These are phyloP conservation scores for Neurospora sp. DNA, from an alignment of 495 filamentous ascomycete species.

Conservation along the genomic window DNA sequence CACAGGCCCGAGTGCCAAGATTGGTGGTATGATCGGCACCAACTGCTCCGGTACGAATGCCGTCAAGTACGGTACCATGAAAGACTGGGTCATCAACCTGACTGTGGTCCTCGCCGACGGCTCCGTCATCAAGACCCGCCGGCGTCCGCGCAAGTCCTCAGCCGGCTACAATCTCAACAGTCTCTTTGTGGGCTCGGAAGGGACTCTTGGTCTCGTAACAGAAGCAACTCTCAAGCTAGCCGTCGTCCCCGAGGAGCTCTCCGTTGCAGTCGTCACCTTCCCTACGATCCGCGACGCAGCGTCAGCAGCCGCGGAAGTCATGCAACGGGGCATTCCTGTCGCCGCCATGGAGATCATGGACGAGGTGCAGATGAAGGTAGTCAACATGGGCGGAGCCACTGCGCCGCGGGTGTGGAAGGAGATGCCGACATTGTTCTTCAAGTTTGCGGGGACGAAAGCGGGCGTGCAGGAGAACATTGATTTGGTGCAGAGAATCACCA, in stretches of 20 bases:
- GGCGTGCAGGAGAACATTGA: conserved; percentile 60
- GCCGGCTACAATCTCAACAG: conserved; percentile 74
- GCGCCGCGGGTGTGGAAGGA: conserved; percentile 62
- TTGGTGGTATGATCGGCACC: conserved; percentile 70
- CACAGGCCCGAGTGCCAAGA: conserved; percentile 49
- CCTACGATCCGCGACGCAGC: conserved; percentile 64
- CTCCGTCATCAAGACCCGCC: conserved; percentile 65
- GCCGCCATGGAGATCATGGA: conserved; percentile 80
- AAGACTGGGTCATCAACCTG: conserved; percentile 75
- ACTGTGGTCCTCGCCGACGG: conserved; percentile 75
- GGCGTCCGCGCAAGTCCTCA: conserved; percentile 65
- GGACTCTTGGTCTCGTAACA: conserved; percentile 68
- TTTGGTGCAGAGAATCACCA: conserved; percentile 55
- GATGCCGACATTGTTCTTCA: conserved; percentile 73
- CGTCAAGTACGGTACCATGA: conserved; percentile 76
- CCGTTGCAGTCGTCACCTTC: conserved; percentile 69
- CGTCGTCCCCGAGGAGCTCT: conserved; percentile 59
- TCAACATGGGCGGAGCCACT: conserved; percentile 63
- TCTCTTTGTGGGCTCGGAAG: conserved; percentile 69
- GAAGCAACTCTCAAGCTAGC: conserved; percentile 68
- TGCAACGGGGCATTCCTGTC: conserved; percentile 63
- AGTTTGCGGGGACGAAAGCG: conserved; percentile 64
- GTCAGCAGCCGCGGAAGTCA: conserved; percentile 55
- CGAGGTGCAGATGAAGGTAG: conserved; percentile 70
- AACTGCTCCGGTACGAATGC: conserved; percentile 76